Percentiles rank a stretch among this genome's conserved stretches.
These are phyloP conservation scores for Brasenia schreberi DNA, from an alignment of 164 flowering plant genomes.

Conservation along the genomic window DNA sequence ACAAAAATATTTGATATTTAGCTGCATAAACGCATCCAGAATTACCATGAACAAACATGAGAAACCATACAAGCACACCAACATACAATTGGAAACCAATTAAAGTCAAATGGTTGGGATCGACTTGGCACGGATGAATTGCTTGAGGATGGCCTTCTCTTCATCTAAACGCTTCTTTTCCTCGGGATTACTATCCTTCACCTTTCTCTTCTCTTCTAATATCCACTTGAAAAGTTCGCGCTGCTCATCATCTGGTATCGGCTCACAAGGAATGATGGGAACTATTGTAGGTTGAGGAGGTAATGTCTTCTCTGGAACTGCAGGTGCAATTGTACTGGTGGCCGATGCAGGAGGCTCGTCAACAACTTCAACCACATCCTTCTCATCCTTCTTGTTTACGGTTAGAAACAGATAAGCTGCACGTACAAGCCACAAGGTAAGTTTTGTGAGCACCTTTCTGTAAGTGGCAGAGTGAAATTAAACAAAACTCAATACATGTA, in stretches of 20 bases:
- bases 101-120: constrained; percentile 22
- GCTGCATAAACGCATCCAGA: not conserved
- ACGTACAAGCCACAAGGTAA: not conserved
- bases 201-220: constrained; percentile 77
- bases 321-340: constrained; percentile 3
- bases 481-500: too few relatives aligned
- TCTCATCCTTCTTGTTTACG: constrained; percentile 36
- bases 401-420: constrained; percentile 64
- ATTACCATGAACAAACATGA: not conserved
- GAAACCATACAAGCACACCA: not conserved
- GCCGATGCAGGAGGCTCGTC: constrained; percentile 20
- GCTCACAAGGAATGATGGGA: constrained; percentile 24
- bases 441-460: not conserved
- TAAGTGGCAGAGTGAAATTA: not conserved
- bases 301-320: constrained; percentile 14
- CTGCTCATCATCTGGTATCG: constrained; percentile 59
- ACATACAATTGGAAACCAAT: not conserved
- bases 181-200: constrained; percentile 39
- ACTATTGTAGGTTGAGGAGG: constrained; percentile 10
- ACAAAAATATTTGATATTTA: too few relatives aligned
- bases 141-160: constrained; percentile 79
- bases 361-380: constrained; percentile 22
- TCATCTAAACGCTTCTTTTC: constrained; percentile 75
- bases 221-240: constrained; percentile 77
- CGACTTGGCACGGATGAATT: constrained; percentile 50